phyloP scores from a whole-genome alignment of 2,329 filamentous ascomycete genomes.

The Fonsecaea pedrosoi region DNA sequence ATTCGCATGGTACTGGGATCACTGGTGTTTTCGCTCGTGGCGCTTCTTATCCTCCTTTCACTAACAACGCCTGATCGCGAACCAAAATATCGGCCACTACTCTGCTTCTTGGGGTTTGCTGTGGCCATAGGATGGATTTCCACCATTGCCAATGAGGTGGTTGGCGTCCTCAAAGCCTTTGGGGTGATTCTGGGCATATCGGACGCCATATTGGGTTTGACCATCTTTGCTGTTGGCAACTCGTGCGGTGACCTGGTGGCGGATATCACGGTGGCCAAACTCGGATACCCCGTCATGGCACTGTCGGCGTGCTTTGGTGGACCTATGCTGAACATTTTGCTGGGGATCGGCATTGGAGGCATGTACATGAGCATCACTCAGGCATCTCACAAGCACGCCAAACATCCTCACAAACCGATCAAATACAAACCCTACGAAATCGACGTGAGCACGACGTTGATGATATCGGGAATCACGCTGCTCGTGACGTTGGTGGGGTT shows the following conservation, averaged over 20 bases:
- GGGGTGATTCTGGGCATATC: conserved; percentile 86
- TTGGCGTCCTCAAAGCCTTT: conserved; percentile 89
- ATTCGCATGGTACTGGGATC: conserved; percentile 67
- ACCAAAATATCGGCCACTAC: conserved; percentile 74
- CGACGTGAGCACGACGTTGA: conserved; percentile 80
- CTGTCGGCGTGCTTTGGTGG: conserved; percentile 95
- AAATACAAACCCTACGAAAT: conserved; percentile 80
- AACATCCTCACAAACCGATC: conserved; percentile 70
- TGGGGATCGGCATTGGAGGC: conserved; percentile 91
- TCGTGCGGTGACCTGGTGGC: conserved; percentile 92
- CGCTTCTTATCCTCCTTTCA: conserved; percentile 70
- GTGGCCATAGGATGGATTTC: conserved; percentile 97
- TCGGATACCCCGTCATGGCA: conserved; percentile 97
- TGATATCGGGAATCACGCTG: conserved; percentile 84
- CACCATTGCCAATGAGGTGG: conserved; percentile 92
- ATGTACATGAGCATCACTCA: conserved; percentile 81
- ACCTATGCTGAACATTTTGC: conserved; percentile 94
- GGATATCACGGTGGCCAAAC: conserved; percentile 88
- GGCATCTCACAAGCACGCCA: conserved; percentile 68
- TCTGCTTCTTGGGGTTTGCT: conserved; percentile 88
- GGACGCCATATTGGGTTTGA: conserved; percentile 91
- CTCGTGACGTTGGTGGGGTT: conserved; percentile 79
- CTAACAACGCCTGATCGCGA: conserved; percentile 72
- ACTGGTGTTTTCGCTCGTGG: conserved; percentile 70
- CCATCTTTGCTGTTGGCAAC: conserved; percentile 95